These are phyloP conservation scores for Teunomyces atbi DNA, from an alignment of 805 yeast species.

Conservation along the genomic window DNA sequence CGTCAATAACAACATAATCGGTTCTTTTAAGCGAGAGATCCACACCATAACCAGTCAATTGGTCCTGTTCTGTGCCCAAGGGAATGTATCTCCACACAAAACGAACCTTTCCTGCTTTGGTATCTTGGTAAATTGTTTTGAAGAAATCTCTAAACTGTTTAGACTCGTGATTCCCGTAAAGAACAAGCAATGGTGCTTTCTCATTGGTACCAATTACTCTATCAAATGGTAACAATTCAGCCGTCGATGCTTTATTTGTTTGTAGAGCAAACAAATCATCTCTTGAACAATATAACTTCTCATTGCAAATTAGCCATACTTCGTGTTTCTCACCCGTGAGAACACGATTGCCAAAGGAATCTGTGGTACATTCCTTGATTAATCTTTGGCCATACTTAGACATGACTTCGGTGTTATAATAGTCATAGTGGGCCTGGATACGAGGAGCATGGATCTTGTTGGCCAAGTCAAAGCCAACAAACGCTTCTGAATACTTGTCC, in stretches of 20 bases:
- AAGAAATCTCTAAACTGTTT: conserved; percentile 56
- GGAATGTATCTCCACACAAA: conserved; percentile 77
- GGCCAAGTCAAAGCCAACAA: conserved; percentile 45
- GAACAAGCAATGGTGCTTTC: conserved; percentile 50
- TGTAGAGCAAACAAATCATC: conserved; percentile 80
- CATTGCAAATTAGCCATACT: conserved; percentile 56
- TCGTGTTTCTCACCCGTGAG: conserved; percentile 14
- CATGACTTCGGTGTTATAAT: conserved; percentile 39
- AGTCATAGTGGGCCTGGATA: conserved; percentile 60
- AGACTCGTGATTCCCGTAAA: conserved; percentile 67
- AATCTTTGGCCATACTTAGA: conserved; percentile 21
- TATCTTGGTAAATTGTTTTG: conserved; percentile 54
- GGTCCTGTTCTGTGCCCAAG: conserved; percentile 6
- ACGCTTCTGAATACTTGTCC: conserved; percentile 11
- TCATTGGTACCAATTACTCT: conserved; percentile 56
- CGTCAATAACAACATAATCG: conserved; percentile 66
- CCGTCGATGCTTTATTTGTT: conserved; percentile 38
- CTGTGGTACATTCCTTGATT: conserved; percentile 24
- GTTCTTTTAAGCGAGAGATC: conserved; percentile 63
- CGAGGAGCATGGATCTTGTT: conserved; percentile 57
- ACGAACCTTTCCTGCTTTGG: conserved; percentile 62
- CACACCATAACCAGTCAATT: conserved; percentile 63
- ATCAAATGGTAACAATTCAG: conserved; percentile 49
- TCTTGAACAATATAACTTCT: conserved; percentile 57
- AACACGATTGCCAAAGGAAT: conserved; percentile 31